Conservation (phyloP, 306 rosid species). For the Quercus agrifolia region DNA sequence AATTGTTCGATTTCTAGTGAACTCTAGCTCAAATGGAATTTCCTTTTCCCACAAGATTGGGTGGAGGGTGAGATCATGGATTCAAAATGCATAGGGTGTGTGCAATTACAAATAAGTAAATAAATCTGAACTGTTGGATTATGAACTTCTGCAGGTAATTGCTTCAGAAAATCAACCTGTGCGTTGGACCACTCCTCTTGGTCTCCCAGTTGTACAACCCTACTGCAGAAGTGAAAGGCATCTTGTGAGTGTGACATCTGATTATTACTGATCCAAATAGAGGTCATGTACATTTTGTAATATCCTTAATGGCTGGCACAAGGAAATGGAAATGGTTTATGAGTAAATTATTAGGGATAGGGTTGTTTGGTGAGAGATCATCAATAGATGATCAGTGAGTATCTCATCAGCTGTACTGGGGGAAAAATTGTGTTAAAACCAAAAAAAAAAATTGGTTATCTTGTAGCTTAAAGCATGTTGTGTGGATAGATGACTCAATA, state of each 20-base stretch:
- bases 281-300: background rate
- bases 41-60: no score
- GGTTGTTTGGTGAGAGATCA: background rate
- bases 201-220: slow-evolving; percentile 90
- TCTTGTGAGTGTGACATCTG: slow-evolving; percentile 50
- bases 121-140: background rate
- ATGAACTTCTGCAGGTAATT: slow-evolving; percentile 51
- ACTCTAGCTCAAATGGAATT: no score
- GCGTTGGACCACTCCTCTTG: slow-evolving; percentile 86
- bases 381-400: background rate
- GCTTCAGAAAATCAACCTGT: slow-evolving; percentile 82
- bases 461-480: background rate
- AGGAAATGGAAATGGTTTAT: background rate
- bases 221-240: slow-evolving; percentile 69
- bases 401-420: background rate
- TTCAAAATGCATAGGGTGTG: background rate
- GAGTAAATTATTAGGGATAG: background rate
- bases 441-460: background rate
- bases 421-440: background rate
- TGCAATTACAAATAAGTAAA: background rate
- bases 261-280: background rate
- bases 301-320: background rate
- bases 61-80: no score
- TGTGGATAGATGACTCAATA: background rate
- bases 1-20: no score